Evolutionary conservation across 225 moss, liverwort and hornwort species (phyloP).

Genomic region (Anthoceros angustus): DNA sequence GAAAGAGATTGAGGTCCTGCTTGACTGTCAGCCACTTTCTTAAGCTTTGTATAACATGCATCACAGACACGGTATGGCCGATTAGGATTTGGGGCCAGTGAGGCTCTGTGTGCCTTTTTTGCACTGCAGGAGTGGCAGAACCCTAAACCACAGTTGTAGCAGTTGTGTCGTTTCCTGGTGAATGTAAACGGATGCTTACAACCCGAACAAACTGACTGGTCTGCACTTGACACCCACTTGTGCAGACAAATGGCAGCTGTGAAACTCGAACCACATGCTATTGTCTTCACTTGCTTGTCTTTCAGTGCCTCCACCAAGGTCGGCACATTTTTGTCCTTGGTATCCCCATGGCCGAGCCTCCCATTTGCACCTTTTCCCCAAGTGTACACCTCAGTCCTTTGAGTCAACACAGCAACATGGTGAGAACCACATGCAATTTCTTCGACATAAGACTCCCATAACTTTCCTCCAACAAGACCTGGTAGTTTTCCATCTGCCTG

Average conservation of each 20-base stretch:
- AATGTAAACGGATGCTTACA: conserved; percentile 81
- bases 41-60: conserved; percentile 69
- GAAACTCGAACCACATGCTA: conserved; percentile 78
- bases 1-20: conserved; percentile 32
- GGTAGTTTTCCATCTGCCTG: conserved; percentile 82
- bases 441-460: conserved; percentile 61
- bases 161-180: conserved; percentile 96
- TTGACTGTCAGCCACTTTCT: conserved; percentile 42
- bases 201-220: conserved; percentile 78
- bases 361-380: conserved; percentile 97
- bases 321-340: conserved; percentile 56
- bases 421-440: conserved; percentile 85
- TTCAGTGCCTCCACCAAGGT: conserved; percentile 75
- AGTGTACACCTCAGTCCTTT: conserved; percentile 88
- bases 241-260: conserved; percentile 83
- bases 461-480: conserved; percentile 65
- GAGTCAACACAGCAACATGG: conserved; percentile 87
- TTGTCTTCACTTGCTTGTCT: conserved; percentile 91
- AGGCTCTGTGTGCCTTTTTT: conserved; percentile 71
- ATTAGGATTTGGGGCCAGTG: conserved; percentile 68
- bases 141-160: conserved; percentile 91
- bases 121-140: conserved; percentile 90
- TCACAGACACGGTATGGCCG: conserved; percentile 85
- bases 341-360: conserved; percentile 81
- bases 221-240: conserved; percentile 91